Base-by-base conservation (phyloP, 2,329 filamentous ascomycete species). In the Nemania sp. region DNA sequence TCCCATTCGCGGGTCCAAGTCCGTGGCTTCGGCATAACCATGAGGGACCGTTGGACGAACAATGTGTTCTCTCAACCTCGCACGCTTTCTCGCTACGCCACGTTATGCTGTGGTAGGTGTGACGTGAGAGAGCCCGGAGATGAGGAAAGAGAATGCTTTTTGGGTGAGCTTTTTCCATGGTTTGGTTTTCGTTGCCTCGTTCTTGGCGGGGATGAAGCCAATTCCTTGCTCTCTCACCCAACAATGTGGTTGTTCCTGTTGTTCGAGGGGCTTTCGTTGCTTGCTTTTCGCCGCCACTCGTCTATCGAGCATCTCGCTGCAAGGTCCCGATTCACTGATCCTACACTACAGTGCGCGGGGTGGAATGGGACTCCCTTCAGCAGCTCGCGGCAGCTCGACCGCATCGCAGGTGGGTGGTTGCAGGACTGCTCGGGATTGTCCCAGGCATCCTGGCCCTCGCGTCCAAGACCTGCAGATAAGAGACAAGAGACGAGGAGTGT, bases 1-100 rank as follows among this genome's bases (percentile, higher is more conserved):
- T 13, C 24, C 56, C 57, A 35, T 41, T 45, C 22, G 24, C 20
- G 53, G 38, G 62, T 71, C 62, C 69, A 62, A 47, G 60, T 49
- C 67, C 67, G 55, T 70, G 70, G 67, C 53, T 59, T 61, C 62
- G 70, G 67, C 70, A 66, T 67, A 47, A 64, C 47, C 56, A 38
- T 66, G 49, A 52, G 57, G 22, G 54, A 68, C 67, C 67, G 70
- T 71, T 70, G 53, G 64, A 71, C 62, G 32, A 64, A 63, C 52
- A 54, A 38, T 54, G 35, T 41, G 38, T 41, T 10, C 38, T 18
- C 38, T 41, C 38, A 18, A 5, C 11, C 55, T 64, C 35, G 55
- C 27, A 24, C 52, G 27, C 52, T 26, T n/a, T n/a, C 13, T 54
- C 27, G 41, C n/a, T 52, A 51, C 60, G 62, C 49, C 54, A 67